Percentiles rank a stretch among this genome's conserved stretches.
These are phyloP conservation scores for Lantana camara DNA, from an alignment of 257 asterid genomes.

Conservation along the genomic window DNA sequence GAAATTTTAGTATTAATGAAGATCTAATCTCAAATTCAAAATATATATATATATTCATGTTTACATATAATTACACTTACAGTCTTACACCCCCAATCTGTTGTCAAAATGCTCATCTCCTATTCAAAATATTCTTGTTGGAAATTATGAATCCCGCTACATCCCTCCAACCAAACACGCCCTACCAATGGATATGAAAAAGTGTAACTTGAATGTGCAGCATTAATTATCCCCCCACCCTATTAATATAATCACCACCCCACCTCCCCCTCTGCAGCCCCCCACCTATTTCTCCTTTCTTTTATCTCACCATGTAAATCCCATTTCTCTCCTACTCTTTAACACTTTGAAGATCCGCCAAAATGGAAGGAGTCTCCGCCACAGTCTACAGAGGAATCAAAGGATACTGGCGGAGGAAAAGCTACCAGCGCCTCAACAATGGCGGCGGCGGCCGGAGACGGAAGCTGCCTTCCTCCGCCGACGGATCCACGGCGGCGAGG, in stretches of 20 bases:
- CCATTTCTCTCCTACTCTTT: constrained; percentile 24
- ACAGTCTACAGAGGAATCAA: constrained; percentile 38
- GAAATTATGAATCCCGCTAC: not conserved
- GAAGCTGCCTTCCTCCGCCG: constrained; percentile 25
- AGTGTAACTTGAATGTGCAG: not conserved
- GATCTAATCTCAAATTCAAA: no score
- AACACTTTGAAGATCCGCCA: not conserved
- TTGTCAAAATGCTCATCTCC: no score
- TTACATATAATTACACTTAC: no score
- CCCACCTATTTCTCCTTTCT: constrained; percentile 33
- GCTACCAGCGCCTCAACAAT: constrained; percentile 50
- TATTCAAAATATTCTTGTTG: not conserved
- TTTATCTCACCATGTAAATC: constrained; percentile 27
- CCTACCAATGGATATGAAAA: not conserved
- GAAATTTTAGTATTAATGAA: no score
- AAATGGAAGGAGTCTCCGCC: constrained; percentile 49
- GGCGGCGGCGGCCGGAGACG: constrained; percentile 34
- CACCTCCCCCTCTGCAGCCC: constrained; percentile 24
- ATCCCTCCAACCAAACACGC: constrained; percentile 28
- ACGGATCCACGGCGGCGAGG: constrained; percentile 9
- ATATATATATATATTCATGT: no score
- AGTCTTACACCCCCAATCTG: no score
- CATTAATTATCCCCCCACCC: constrained; percentile 36
- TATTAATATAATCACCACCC: constrained; percentile 36
- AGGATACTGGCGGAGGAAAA: constrained; percentile 60